Evolutionary conservation across 23 red algal genomes (phyloP).

Genomic region (Gracilaria vermiculophylla): DNA sequence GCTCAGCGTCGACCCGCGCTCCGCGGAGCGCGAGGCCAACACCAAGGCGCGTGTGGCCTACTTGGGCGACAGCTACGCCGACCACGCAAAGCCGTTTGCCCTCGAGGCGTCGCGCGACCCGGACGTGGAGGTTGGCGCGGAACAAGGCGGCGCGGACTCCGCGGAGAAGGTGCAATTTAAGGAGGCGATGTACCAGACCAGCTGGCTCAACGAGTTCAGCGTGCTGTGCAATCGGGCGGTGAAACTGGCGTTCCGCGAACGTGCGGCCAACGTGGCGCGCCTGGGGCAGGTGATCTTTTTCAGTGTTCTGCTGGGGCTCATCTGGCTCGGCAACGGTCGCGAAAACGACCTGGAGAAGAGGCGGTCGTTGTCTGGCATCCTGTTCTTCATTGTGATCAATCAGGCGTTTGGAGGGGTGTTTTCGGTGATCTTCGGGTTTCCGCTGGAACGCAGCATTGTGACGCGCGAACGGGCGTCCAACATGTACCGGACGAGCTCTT

Average conservation of each 20-base stretch:
- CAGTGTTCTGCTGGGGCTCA: constrained; percentile 79
- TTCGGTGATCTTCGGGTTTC: constrained; percentile 89
- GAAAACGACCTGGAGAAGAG: constrained; percentile 11
- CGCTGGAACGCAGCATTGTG: constrained; percentile 90
- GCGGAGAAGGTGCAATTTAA: neutral
- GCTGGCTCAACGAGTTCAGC: constrained; percentile 78
- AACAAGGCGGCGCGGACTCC: neutral
- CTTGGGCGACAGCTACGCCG: constrained; percentile 30
- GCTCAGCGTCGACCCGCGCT: constrained; percentile 64
- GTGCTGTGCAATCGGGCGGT: constrained; percentile 57
- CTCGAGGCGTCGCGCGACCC: neutral
- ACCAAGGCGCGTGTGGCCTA: constrained; percentile 54
- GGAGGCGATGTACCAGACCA: constrained; percentile 38
- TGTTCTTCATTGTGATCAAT: constrained; percentile 98
- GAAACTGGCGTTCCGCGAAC: constrained; percentile 80
- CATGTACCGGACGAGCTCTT: constrained; percentile 90
- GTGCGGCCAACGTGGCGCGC: constrained; percentile 68
- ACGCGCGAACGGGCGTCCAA: constrained; percentile 83
- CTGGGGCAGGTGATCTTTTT: constrained; percentile 90
- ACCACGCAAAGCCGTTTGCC: constrained; percentile 31
- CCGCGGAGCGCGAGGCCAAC: constrained; percentile 32
- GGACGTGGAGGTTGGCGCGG: neutral
- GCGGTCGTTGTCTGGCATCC: constrained; percentile 55
- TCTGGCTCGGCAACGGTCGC: constrained; percentile 88
- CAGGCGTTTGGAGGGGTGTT: constrained; percentile 83